These are phyloP conservation scores for Xylariomycetidae sp. DNA, from an alignment of 2,329 filamentous ascomycete species.

Conservation along the genomic window DNA sequence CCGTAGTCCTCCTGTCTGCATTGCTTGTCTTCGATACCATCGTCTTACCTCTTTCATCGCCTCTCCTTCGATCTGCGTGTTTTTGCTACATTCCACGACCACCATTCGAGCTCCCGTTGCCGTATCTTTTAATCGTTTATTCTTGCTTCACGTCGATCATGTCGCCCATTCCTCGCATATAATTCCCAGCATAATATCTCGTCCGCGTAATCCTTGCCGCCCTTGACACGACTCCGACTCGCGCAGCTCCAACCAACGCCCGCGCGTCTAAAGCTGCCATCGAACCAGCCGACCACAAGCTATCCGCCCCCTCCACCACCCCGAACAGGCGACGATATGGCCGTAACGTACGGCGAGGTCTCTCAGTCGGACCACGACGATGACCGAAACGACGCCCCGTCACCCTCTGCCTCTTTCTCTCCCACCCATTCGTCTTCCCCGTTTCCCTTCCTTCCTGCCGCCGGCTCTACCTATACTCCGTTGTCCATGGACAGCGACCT, in stretches of 20 bases:
- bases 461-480: conserved; percentile 24
- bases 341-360: conserved; percentile 18
- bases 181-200: neutral
- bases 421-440: conserved; percentile 25
- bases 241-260: neutral
- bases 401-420: conserved; percentile 20
- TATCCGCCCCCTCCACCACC: neutral
- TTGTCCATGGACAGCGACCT: conserved; percentile 27
- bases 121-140: too few species aligned
- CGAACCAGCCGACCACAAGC: neutral
- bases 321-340: conserved; percentile 10
- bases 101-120: too few species aligned
- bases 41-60: too few species aligned
- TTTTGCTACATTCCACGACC: too few species aligned
- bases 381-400: conserved; percentile 17
- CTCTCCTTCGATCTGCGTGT: too few species aligned
- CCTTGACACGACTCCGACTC: neutral
- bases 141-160: neutral
- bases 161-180: neutral
- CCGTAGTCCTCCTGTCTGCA: too few species aligned
- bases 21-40: too few species aligned
- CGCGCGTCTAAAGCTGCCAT: too few species aligned
- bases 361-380: conserved; percentile 21
- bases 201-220: neutral
- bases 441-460: conserved; percentile 22